Evolutionary conservation across 2,329 filamentous ascomycete genomes (phyloP), one percentile per base, ranked within the genome.

Genomic region (Fusarium coffeatum): DNA sequence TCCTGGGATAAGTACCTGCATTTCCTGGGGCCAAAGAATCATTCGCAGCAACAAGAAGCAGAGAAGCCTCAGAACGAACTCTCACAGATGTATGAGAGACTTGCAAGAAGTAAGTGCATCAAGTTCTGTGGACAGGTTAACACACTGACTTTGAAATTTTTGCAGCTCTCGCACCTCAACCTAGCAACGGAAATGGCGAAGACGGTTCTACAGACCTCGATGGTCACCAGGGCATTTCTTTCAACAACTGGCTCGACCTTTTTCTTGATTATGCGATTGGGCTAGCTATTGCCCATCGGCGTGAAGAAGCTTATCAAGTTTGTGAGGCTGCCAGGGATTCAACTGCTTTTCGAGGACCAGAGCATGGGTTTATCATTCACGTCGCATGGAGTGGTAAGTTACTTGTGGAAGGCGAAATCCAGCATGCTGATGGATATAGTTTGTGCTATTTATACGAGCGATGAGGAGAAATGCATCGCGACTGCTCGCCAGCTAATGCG

Each of bases 261-360:
- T 97, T 99, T 77, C 86, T 97, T 37, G 92, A 96, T 75, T 97
- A 97, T 77, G 92, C 94, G 5, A 85, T 98, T 49, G 85, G 90
- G 8, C 86, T 96, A 32, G 92, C 94, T 10, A 87, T 89, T 43
- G 82, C 85, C 22, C 90, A 90, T 34, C 88, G 91, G 49, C 83
- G 87, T 16, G 86, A 90, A 43, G 90, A 93, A 67, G 90, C 93
- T 53, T 98, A 97, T 78, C 89, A 91, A 53, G 88, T 93, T 10
- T 90, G 97, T 72, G 89, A 94, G 66, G 89, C 92, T 8, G 93
- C 93, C 2, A 86, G 90, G 50, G 90, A 93, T 75, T 93, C 93
- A 16, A 94, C 92, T 55, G 89, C 98, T 23, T 98, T 96, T 82
- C 90, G 90, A 72, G 90, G 92, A 68, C 87, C 89, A 7, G 85